Percentiles rank a stretch among this genome's conserved stretches.
Conservation (phyloP, 1,284 basidiomycete genomes). For the Cronartium ribicola region DNA sequence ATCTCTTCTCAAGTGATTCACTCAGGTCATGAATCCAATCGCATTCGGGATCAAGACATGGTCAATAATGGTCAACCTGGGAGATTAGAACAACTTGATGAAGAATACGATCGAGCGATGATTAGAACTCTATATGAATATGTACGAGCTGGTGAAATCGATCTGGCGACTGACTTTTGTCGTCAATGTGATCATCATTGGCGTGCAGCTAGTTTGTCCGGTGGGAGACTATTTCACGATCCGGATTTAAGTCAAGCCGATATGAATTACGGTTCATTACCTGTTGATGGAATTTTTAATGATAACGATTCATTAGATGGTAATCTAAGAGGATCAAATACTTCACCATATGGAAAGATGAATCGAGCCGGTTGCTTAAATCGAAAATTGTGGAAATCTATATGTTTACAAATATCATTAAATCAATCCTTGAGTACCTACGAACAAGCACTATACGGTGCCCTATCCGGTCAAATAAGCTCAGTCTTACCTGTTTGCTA, state of each 20-base stretch:
- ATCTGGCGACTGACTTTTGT: conserved; percentile 76
- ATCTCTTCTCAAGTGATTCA: conserved; percentile 63
- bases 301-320: conserved; percentile 53
- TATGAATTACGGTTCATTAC: conserved; percentile 45
- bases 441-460: conserved; percentile 80
- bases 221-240: conserved; percentile 71
- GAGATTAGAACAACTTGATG: conserved; percentile 24
- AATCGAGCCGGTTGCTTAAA: conserved; percentile 49
- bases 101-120: conserved; percentile 74
- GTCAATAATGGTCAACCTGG: conserved; percentile 2
- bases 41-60: conserved; percentile 26
- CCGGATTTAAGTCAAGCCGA: conserved; percentile 58
- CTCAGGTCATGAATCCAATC: conserved; percentile 56
- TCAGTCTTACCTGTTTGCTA: conserved; percentile 71
- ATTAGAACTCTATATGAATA: conserved; percentile 70
- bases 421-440: conserved; percentile 65
- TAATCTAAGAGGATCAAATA: conserved; percentile 52
- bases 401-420: conserved; percentile 70
- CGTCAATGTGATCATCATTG: conserved; percentile 80
- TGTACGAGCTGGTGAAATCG: conserved; percentile 72
- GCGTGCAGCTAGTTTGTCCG: conserved; percentile 79
- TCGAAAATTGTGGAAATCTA: conserved; percentile 75
- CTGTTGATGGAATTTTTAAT: conserved; percentile 25
- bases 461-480: conserved; percentile 74
- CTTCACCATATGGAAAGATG: conserved; percentile 20